Base-by-base conservation (phyloP, 257 asterid genomes). In the Salvia rosmarinus region DNA sequence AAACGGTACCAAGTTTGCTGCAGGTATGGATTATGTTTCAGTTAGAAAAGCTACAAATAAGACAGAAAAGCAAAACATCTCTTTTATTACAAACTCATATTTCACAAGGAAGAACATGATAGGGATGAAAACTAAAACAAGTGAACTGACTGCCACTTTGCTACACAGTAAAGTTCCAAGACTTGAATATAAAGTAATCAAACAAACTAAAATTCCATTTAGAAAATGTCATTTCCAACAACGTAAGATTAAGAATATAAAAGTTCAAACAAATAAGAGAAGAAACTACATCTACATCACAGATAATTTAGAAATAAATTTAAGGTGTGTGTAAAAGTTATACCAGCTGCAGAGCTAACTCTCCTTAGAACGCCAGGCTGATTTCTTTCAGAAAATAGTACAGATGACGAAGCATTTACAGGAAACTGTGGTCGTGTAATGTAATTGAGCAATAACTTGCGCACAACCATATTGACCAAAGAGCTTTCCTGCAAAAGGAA, bases 311-410 rank as follows among this genome's bases (percentile, higher is more conserved):
- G 9, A 42, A 72, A 47, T 16, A 64, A 50, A 73, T 21, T 42
- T 10, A 73, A 42, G 35, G 6, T 50, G 37, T 50, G 55, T 42
- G 34, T 59, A 47, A 34, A 64, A 21, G 55, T 67, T 78, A 75
- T 88, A 95, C 99, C 99, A 56, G 99, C 99, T 17, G 89, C 97
- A 67, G 96, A 88, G 82, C 98, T 87, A 85, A 95, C 97, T 85
- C 91, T 86, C 70, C 82, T 90, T 51, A 95, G 83, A 69, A 91
- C 95, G 64, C 97, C 96, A 62, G 83, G 85, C 80, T 85, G 95
- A 78, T 83, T 83, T 77, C 79, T 92, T 67, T 88, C 96, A 49
- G 89, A 82, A 75, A 90, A 82, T 70, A 83, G 75, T 55, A 78
- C 61, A 73, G 87, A 80, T 30, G 90, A 84, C 63, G 88, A 83